Base-by-base conservation (phyloP, 2,329 filamentous ascomycete species). In the Diaporthe batatas region DNA sequence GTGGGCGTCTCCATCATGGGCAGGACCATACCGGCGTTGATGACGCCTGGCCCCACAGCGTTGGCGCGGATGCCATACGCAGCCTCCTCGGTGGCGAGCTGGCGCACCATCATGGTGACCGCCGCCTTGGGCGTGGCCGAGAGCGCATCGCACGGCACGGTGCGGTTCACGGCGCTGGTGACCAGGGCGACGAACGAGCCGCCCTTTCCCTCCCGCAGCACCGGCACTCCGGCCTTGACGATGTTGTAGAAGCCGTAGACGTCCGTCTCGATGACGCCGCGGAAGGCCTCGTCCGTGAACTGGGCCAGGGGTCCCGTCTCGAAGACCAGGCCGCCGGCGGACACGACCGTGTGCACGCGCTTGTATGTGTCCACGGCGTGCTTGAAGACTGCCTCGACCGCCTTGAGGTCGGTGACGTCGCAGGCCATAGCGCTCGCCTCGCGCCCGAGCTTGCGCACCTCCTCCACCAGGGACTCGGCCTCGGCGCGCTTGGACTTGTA, bases 31-130 rank as follows among this genome's bases (percentile, higher is more conserved):
- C 62, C 59, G 21, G 59, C 59, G 59, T 65, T 65, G 59, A 65
- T 65, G 10, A 65, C 59, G 12, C 59, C 62, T 0, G 62, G 62
- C 0, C 62, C 62, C 44, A 65, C 62, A 21, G 62, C 62, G 18
- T 65, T 65, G 5, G 62, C 62, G 7, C 62, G 62, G 62, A 65
- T 65, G 12, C 62, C 62, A 29, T 65, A 21, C 0, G 32, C 62
- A 39, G 44, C 62, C 62, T 65, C 62, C 62, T 65, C 62, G n/a
- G 62, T 51, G 62, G 62, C 62, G 62, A 65, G 62, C 62, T 65
- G 62, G 62, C 62, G 62, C 44, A 65, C 62, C 62, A 65, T 65
- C 44, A 65, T 65, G 44, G 12, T 2, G 14, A 65, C 62, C 3
- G 62, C 62, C 36, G 44, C 44, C 44, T 49, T 49, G 44, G 44